Base-by-base conservation (phyloP, 441 rosid species). In the Raphanus hybrid region DNA sequence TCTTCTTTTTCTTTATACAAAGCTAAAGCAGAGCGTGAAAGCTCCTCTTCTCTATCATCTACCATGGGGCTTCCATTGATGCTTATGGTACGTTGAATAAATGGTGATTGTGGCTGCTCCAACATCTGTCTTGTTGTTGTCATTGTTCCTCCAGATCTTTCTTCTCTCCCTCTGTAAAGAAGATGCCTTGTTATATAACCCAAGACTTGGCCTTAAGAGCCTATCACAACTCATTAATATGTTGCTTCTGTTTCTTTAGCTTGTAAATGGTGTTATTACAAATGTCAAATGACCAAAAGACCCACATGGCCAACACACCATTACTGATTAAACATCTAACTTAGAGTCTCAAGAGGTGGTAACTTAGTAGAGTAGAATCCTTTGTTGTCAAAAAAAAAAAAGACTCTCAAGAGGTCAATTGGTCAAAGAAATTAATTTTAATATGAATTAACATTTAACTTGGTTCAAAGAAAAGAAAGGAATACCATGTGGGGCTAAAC, bases 31-130 rank as follows among this genome's bases (percentile, higher is more conserved):
- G 90, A 86, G 34, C 86, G 87, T 0, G 91, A 81, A 82, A 85
- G 81, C 71, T 88, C 92, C 35, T 88, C 92, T 29, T 87, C 87
- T 60, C 80, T 86, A 15, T 89, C 94, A 62, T 87, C 96, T 45
- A 62, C 73, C 35, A 71, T 26, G 0, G 88, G 87, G 57, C 86
- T 87, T 11, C 82, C 90, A 48, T 73, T 78, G 79, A 71, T 16
- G 61, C 79, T 80, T 41, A 70, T 67, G 11, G 73, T 77, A 10
- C 79, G 82, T 66, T 85, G 90, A 55, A 85, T 71, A 63, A 83
- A 87, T 32, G 85, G 73, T 4, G 86, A 85, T 41, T 89, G 93
- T 39, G 79, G 83, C 20, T 71, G 80, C 34, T 89, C 89, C 82
- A 80, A 69, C 48, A 80, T 80, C 79, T 87, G 91, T 74, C 85